These are phyloP conservation scores for Henckelia pumila DNA, from an alignment of 257 asterid genomes.

Conservation along the genomic window DNA sequence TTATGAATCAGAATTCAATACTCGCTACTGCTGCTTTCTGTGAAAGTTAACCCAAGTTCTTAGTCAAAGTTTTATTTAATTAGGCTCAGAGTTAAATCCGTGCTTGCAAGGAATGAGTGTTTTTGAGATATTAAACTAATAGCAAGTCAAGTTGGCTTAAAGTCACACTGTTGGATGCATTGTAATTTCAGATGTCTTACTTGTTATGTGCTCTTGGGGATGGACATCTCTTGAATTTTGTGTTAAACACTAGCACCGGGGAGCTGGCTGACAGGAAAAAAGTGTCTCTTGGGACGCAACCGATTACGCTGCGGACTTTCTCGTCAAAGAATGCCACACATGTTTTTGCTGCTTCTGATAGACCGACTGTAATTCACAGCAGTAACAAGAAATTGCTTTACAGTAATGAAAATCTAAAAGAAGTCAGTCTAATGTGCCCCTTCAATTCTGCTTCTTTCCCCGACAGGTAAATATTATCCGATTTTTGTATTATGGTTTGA, in stretches of 20 bases:
- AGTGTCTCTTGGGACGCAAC: slow-evolving; percentile 97
- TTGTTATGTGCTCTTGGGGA: slow-evolving; percentile 98
- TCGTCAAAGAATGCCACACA: slow-evolving; percentile 92
- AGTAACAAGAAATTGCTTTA: slow-evolving; percentile 95
- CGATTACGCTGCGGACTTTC: slow-evolving; percentile 90
- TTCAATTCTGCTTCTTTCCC: slow-evolving; percentile 98
- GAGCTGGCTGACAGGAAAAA: slow-evolving; percentile 92
- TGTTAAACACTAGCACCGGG: slow-evolving; percentile 71
- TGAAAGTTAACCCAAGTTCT: neutral
- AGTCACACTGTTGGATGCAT: slow-evolving; percentile 17
- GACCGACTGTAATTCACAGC: slow-evolving; percentile 96
- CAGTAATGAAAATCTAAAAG: slow-evolving; percentile 93
- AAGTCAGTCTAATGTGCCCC: slow-evolving; percentile 96
- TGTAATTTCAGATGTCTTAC: slow-evolving; percentile 78
- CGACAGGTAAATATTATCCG: slow-evolving; percentile 61
- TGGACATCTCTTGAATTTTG: slow-evolving; percentile 93
- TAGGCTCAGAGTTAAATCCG: neutral
- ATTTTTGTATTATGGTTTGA: slow-evolving; percentile 22
- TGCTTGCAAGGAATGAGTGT: neutral
- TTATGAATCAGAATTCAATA: neutral
- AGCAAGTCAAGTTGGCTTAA: slow-evolving; percentile 1
- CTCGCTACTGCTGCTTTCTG: neutral
- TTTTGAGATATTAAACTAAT: slow-evolving; percentile 11
- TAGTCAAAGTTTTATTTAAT: neutral
- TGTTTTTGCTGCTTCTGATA: slow-evolving; percentile 97